Evolutionary conservation across 192 early-diverging fungal species (phyloP), one percentile per base, ranked within the genome.

Genomic region (Coemansia sp.): DNA sequence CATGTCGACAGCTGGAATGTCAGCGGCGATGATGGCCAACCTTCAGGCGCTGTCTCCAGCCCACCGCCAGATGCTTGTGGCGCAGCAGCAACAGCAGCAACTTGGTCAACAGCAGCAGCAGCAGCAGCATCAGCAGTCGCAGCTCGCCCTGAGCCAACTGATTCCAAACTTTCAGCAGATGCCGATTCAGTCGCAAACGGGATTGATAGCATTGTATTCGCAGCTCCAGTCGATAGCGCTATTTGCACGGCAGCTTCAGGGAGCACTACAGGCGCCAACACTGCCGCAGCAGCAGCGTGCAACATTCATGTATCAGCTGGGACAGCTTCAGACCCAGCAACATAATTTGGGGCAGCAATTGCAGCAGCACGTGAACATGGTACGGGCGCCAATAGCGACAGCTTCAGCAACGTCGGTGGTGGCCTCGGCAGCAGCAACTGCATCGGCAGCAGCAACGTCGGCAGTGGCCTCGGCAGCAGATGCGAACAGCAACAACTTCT

Each of bases 131-230:
- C 62, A 52, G 45, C 74, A 61, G 54, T 62, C 49, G 39, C 66
- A 66, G 16, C 29, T 61, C 37, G 58, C 24, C 12, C 58, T 59
- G 20, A 62, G 50, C 19, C 61, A 67, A 27, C 55, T 18, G 49
- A 19, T 23, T 6, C 22, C 22, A 19, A 59, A 65, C 29, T 65
- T 67, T n/a, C 69, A 62, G 57, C 61, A 66, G n/a, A 48, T 62
- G 67, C 66, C 63, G 16, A 39, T 55, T 16, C 76, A 79, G 76
- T 35, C 59, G 20, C 76, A 78, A 35, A 56, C 73, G 55, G 45
- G 37, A 22, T 35, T 70, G 23, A 49, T 66, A 1, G 38, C 38
- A 5, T 49, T 66, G 14, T 59, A 54, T 23, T 37, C 41, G 19
- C 76, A 74, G 54, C 62, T 61, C 4, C 67, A 60, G 6, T 1